A percentile compares a stretch with the other conserved stretches of the same genome.
Evolutionary conservation across 1,139 yeast genomes (phyloP).

Genomic region (Suhomyces yuchorum): DNA sequence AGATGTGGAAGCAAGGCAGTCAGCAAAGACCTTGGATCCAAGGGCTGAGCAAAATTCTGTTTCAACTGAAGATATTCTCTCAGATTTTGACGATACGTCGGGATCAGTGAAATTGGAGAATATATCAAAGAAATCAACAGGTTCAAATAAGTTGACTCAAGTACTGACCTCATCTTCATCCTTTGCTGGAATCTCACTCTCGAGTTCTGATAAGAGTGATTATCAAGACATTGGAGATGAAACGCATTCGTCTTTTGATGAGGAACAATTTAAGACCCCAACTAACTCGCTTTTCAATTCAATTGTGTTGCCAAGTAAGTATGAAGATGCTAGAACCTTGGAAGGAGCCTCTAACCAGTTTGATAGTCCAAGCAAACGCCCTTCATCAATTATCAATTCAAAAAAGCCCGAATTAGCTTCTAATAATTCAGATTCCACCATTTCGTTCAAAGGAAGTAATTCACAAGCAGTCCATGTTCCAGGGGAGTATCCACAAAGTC

Average conservation of each 20-base stretch:
- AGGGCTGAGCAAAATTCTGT: neutral
- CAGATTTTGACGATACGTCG: constrained; percentile 12
- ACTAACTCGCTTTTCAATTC: constrained; percentile 26
- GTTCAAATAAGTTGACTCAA: constrained; percentile 18
- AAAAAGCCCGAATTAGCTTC: neutral
- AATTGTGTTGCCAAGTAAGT: constrained; percentile 15
- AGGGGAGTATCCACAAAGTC: constrained; percentile 27
- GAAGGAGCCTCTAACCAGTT: neutral
- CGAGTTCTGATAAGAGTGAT: constrained; percentile 22
- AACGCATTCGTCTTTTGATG: constrained; percentile 7
- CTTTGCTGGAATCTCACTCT: constrained; percentile 45
- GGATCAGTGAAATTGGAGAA: neutral
- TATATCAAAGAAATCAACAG: neutral
- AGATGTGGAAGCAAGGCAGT: neutral
- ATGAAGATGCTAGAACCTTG: constrained; percentile 5
- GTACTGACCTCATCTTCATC: constrained; percentile 41
- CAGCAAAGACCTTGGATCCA: neutral
- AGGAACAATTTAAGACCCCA: constrained; percentile 24
- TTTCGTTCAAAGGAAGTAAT: constrained; percentile 11
- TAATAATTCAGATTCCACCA: constrained; percentile 4
- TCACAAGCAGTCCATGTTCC: constrained; percentile 23
- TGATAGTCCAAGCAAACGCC: neutral
- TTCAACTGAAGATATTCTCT: constrained; percentile 9
- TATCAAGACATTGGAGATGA: constrained; percentile 20
- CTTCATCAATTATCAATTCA: neutral